Percentiles rank a stretch among this genome's conserved stretches.
Conservation (phyloP, 805 yeast genomes). For the Metschnikowia gelsemii region DNA sequence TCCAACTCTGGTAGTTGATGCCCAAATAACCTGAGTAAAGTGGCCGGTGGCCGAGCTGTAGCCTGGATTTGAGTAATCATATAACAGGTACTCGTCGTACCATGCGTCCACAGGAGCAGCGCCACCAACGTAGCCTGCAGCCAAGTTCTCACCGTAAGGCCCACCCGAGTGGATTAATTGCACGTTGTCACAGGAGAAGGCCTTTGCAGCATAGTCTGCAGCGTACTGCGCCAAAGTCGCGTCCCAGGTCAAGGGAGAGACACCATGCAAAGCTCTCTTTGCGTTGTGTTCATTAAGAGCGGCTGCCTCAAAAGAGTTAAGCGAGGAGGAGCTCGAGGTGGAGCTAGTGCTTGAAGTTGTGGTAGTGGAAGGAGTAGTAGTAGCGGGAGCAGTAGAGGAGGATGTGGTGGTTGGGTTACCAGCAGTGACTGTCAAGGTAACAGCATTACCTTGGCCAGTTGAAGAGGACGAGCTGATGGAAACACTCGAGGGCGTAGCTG, state of each 20-base stretch:
- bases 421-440: too few species aligned
- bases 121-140: constrained; percentile 62
- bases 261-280: constrained; percentile 37
- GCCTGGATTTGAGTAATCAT: constrained; percentile 54
- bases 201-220: constrained; percentile 46
- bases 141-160: constrained; percentile 75
- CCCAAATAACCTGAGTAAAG: constrained; percentile 79
- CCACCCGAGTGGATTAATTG: constrained; percentile 61
- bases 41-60: constrained; percentile 62
- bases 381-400: constrained; percentile 1
- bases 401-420: background rate
- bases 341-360: constrained; percentile 5
- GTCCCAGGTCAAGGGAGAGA: constrained; percentile 35
- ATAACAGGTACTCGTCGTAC: constrained; percentile 63
- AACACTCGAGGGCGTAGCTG: too few species aligned
- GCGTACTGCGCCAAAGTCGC: constrained; percentile 33
- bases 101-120: constrained; percentile 65
- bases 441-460: too few species aligned
- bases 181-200: constrained; percentile 57
- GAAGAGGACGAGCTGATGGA: too few species aligned
- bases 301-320: constrained; percentile 25
- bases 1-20: constrained; percentile 56
- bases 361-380: constrained; percentile 9
- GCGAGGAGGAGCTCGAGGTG: constrained; percentile 8
- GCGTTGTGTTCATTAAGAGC: constrained; percentile 38